Evolutionary conservation across 1,284 basidiomycete genomes (phyloP).

Genomic region (Malassezia obtusa): DNA sequence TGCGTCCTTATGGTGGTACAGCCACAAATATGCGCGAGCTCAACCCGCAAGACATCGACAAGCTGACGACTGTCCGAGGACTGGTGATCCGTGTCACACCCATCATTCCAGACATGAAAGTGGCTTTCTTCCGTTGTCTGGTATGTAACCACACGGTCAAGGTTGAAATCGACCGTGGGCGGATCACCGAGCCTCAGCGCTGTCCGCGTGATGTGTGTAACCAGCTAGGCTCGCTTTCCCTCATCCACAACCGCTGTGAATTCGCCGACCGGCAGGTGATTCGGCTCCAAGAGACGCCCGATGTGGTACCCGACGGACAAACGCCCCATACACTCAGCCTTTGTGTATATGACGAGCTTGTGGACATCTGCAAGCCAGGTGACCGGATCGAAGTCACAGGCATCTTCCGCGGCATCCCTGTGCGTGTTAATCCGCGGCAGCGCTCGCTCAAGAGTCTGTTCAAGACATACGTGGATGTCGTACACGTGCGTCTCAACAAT

Average conservation of each 20-base stretch:
- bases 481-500: slow-evolving; percentile 74
- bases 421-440: slow-evolving; percentile 82
- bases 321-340: slow-evolving; percentile 93
- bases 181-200: slow-evolving; percentile 79
- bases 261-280: slow-evolving; percentile 93
- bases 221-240: slow-evolving; percentile 74
- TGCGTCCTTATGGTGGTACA: slow-evolving; percentile 74
- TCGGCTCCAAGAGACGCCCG: slow-evolving; percentile 90
- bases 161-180: slow-evolving; percentile 89
- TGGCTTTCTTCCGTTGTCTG: slow-evolving; percentile 95
- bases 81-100: slow-evolving; percentile 94
- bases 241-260: slow-evolving; percentile 92
- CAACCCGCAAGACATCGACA: slow-evolving; percentile 45
- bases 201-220: slow-evolving; percentile 89
- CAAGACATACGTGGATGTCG: slow-evolving; percentile 91
- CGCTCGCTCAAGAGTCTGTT: slow-evolving; percentile 87
- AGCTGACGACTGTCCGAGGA: slow-evolving; percentile 87
- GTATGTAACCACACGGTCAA: slow-evolving; percentile 88
- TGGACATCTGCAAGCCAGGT: slow-evolving; percentile 87
- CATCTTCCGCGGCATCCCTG: slow-evolving; percentile 86
- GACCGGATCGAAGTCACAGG: slow-evolving; percentile 84
- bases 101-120: slow-evolving; percentile 95
- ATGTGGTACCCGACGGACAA: slow-evolving; percentile 93
- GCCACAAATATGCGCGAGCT: slow-evolving; percentile 50
- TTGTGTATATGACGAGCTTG: slow-evolving; percentile 92